Base-by-base conservation (phyloP, 805 yeast genomes). In the Teunomyces cretensis region DNA sequence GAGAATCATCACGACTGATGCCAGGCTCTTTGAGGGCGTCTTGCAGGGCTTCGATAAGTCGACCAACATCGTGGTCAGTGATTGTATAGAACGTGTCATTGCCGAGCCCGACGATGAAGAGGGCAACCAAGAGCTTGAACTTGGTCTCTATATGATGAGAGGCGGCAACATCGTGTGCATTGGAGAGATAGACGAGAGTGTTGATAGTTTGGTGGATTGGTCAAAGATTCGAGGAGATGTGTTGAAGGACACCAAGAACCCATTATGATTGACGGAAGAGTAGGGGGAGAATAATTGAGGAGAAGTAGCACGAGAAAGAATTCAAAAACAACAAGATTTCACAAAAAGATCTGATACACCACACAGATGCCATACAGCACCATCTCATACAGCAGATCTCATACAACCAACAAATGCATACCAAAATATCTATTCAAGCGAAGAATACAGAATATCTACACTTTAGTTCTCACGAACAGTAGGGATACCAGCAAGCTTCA, bases 401-500 rank as follows among this genome's bases (percentile, higher is more conserved):
- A 26, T 26, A 11, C 12, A 26, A 26, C 5, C 12, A 26, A 26
- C 28, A 26, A 26, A 26, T 5, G 12, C 28, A 26, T 26, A 8
- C 9, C 12, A 26, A 9, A 26, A 26, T 26, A 26, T 26, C 9
- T 26, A 26, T 11, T 9, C 28, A 9, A 26, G 12, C 9, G 3
- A 9, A 26, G 12, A 26, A 8, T 8, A 26, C 12, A 26, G 12
- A 26, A 26, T 26, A 26, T 19, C 28, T 9, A 26, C 28, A n/a
- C 22, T 6, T 6, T 19, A 19, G 3, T 19, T 9, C 9, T 16
- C 17, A 9, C 19, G 8, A 16, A 31, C 19, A 9, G 19, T 16
- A 8, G 84, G 78, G 33, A 89, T 75, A 1, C 89, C 90, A 44
- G 80, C 62, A 54, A 77, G 79, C 52, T 80, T 78, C 96, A 90